Conservation (phyloP, 1,284 basidiomycete species). For the Boletus smithii region DNA sequence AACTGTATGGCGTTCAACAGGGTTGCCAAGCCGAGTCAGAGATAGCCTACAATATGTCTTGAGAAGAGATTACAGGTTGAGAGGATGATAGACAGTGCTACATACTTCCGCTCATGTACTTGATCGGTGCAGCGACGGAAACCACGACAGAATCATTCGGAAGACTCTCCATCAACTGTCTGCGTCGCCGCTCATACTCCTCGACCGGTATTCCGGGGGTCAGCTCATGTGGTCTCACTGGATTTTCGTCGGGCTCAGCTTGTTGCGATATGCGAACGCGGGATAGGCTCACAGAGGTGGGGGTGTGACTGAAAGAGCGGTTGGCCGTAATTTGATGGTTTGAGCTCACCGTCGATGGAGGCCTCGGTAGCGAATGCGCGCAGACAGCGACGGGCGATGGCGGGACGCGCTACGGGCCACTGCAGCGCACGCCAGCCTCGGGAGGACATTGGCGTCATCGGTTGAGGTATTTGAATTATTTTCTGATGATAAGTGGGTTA, state of each 20-base stretch:
- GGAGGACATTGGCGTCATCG: conserved; percentile 21
- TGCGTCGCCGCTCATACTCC: conserved; percentile 84
- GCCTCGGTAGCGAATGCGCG: conserved; percentile 40
- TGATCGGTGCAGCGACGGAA: conserved; percentile 75
- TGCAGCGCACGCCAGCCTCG: conserved; percentile 17
- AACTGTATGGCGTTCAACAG: conserved; percentile 48
- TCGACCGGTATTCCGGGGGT: conserved; percentile 80
- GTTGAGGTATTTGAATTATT: conserved; percentile 5
- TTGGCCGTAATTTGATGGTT: conserved; percentile 74
- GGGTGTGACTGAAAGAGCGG: conserved; percentile 76
- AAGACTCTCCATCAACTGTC: conserved; percentile 70
- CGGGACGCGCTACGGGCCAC: neutral
- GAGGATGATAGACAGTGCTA: conserved; percentile 22
- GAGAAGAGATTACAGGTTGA: conserved; percentile 13
- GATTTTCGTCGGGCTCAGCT: conserved; percentile 8
- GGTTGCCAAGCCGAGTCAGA: neutral
- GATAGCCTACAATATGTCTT: conserved; percentile 48
- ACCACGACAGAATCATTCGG: conserved; percentile 80
- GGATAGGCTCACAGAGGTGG: conserved; percentile 56
- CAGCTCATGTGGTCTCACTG: conserved; percentile 61
- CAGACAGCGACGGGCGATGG: conserved; percentile 6
- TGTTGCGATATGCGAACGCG: neutral
- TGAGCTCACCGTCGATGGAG: conserved; percentile 33
- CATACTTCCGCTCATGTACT: conserved; percentile 86
- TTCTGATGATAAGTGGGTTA: neutral